Evolutionary conservation across 352 stramenopile genomes (phyloP).

Genomic region (Phytophthora macrochlamydospora): DNA sequence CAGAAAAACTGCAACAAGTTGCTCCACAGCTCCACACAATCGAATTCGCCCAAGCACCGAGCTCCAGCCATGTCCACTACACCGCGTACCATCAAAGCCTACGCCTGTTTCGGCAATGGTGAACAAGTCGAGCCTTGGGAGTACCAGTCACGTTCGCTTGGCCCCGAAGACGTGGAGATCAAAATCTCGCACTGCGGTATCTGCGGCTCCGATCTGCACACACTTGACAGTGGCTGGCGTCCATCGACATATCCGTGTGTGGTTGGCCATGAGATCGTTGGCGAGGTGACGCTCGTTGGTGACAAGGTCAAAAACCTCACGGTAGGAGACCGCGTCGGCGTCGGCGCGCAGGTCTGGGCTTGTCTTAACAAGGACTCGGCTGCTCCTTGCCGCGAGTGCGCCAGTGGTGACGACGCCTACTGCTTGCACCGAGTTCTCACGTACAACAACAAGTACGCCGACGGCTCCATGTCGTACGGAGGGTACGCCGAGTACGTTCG

Average conservation of each 20-base stretch:
- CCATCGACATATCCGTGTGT: conserved; percentile 40
- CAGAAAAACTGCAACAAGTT: no score
- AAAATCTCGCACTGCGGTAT: conserved; percentile 57
- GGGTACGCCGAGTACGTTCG: conserved; percentile 76
- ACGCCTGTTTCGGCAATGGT: conserved; percentile 34
- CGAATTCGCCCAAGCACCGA: not conserved
- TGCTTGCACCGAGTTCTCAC: conserved; percentile 48
- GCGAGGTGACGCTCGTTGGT: conserved; percentile 36
- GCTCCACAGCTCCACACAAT: not conserved
- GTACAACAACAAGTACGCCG: conserved; percentile 47
- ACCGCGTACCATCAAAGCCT: conserved; percentile 38
- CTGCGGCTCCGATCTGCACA: conserved; percentile 54
- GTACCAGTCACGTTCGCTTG: conserved; percentile 41
- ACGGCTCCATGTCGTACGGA: conserved; percentile 40
- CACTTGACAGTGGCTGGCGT: conserved; percentile 45
- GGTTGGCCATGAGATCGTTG: conserved; percentile 57
- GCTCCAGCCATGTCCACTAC: conserved; percentile 9
- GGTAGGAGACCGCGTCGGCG: conserved; percentile 72
- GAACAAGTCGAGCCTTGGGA: conserved; percentile 30
- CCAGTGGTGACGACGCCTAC: conserved; percentile 55
- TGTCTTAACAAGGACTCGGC: conserved; percentile 59
- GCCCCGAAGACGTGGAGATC: conserved; percentile 50
- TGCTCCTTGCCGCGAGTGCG: conserved; percentile 55
- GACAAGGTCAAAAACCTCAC: conserved; percentile 52
- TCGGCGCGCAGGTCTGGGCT: conserved; percentile 71